A percentile compares a stretch with the other conserved stretches of the same genome.
Conservation (phyloP, 2,329 filamentous ascomycete species). For the Epichloe bromicola region DNA sequence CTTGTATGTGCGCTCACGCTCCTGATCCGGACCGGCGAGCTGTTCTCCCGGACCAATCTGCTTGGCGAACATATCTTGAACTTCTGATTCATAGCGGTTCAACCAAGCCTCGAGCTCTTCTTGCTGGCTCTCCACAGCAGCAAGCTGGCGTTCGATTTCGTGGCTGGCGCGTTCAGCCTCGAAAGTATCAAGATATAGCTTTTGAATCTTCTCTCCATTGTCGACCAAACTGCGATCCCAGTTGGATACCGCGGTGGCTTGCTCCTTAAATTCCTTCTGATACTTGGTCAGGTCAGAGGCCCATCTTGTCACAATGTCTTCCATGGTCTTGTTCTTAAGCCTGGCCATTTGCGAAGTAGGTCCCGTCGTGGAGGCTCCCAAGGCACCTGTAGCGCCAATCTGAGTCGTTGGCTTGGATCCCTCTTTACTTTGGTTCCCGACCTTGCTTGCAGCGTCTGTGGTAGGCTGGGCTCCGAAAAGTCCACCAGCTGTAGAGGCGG, state of each 20-base stretch:
- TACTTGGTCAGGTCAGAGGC: constrained; percentile 91
- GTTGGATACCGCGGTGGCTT: constrained; percentile 71
- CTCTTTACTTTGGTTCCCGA: constrained; percentile 11
- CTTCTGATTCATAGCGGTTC: constrained; percentile 81
- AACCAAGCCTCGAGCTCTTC: constrained; percentile 80
- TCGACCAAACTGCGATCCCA: constrained; percentile 92
- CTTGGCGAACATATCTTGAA: constrained; percentile 75
- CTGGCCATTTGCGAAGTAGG: constrained; percentile 76
- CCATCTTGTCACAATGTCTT: constrained; percentile 96
- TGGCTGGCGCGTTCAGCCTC: constrained; percentile 87
- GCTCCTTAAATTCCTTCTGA: constrained; percentile 88
- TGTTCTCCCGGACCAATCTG: constrained; percentile 65
- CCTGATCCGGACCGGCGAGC: constrained; percentile 80
- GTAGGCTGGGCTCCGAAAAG: constrained; percentile 23
- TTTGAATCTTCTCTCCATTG: constrained; percentile 90
- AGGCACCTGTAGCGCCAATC: constrained; percentile 21
- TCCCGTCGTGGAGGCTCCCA: constrained; percentile 66
- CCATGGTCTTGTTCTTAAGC: constrained; percentile 97
- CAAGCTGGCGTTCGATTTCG: constrained; percentile 86
- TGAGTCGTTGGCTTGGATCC: constrained; percentile 17
- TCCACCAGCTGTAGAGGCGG: constrained; percentile 10
- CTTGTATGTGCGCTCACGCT: constrained; percentile 93
- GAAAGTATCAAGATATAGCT: constrained; percentile 80
- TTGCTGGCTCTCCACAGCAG: constrained; percentile 82
- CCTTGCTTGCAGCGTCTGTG: constrained; percentile 13